Base-by-base conservation (phyloP, 2,329 filamentous ascomycete species). In the Aspergillus clavatus region DNA sequence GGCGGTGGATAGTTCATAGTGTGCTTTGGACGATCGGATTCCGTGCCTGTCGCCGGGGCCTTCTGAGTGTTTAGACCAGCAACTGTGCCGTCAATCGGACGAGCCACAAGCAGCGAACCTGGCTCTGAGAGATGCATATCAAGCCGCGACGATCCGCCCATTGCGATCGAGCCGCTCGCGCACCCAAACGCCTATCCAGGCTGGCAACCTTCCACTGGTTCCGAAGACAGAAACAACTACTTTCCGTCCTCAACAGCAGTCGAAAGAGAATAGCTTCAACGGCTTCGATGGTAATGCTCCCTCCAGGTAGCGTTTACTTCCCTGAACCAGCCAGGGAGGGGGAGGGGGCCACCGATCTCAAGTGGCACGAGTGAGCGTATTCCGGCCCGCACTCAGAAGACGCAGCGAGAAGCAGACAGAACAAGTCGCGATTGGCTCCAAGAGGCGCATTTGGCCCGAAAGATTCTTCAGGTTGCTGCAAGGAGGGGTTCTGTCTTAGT, bases 361-460 rank as follows among this genome's bases (percentile, higher is more conserved):
- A 40, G 35, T 35, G 39, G 16, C 29, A 31, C 38, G 33, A 47
- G 28, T 43, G 47, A 47, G 48, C 50, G 38, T 50, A 52, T 58
- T 52, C 53, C 56, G 50, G 50, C 53, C 43, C 43, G 38, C 31
- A 35, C 55, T 56, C 23, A 40, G 56, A 45, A 54, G 47, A 8
- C 24, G 46, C 49, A 45, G 45, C 42, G 45, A 42, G 35, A 40
- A 43, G 24, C 28, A 23, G 26, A 21, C 21, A 29, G 28, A 27
- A 26, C 28, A 48, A 18, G 36, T 24, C 18, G 28, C 39, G 31
- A 51, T 40, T 39, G 36, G 23, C 14, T 35, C 24, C 11, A 10
- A 28, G 12, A 36, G n/a, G n/a, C n/a, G 10, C 21, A 29, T 16
- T 42, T 29, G 22, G 46, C 38, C 26, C 22, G 37, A 11, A 16